Evolutionary conservation across 176 grass and related monocot species (phyloP), one percentile per base, ranked within the genome.

Genomic region (Zea mays): DNA sequence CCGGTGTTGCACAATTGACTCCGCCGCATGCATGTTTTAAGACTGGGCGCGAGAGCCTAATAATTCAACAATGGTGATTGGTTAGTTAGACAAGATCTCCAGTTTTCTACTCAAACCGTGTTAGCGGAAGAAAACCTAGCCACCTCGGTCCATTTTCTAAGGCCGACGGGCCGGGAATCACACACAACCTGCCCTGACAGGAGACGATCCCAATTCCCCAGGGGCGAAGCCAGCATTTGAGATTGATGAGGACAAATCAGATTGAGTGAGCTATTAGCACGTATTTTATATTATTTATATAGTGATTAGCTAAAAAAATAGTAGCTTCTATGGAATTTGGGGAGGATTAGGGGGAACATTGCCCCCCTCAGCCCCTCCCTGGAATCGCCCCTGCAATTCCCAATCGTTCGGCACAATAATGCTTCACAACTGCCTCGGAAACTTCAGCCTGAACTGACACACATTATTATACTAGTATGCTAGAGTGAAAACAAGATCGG

Each of bases 1-100:
- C 70, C 58, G 45, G 50, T 51, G 65, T 72, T 81, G 71, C 51
- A 80, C 62, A 81, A 84, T 88, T 88, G 86, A 81, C 82, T 76
- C 57, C 42, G 34, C 20, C 33, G 40, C 42, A 63, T 8, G 34
- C 27, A 27, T 27, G 27, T 27, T 71, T 76, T 67, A 81, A 46
- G 41, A 42, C 65, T 66, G 21, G 27, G 27, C 4, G 38, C 16
- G 54, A 81, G 15, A 79, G 71, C 12, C 58, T 60, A 63, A 85
- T 72, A 76, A 58, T 27, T 88, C 82, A 61, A 88, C 58, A 17
- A 16, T 51, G 38, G 8, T 71, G 77, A 76, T 85, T 48, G 65
- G 7, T 85, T 72, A 80, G 77, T 39, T 83, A 38, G 68, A 76
- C 7, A 60, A 76, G 57, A 73, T 71, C 49, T 75, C 7, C 74